Evolutionary conservation across 2,329 filamentous ascomycete species (phyloP), one percentile per base, ranked within the genome.

Genomic region (Metarhizium album): DNA sequence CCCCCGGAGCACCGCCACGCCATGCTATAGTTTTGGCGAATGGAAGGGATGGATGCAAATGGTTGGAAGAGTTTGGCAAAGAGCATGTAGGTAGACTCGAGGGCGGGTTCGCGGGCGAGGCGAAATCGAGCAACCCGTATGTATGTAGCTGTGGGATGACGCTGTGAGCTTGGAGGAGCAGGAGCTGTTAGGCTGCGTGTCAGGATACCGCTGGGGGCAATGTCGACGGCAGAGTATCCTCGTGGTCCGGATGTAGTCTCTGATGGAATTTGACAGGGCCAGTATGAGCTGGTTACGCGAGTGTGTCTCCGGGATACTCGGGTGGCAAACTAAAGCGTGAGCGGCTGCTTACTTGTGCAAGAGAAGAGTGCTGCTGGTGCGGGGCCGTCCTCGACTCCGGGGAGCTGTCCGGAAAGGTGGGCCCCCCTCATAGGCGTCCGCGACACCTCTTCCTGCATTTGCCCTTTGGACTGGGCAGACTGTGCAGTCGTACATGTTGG

Each of bases 1-100:
- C 70, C 70, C 53, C 89, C 91, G 6, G 84, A 86, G 67, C 86
- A 89, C 58, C 82, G 80, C 93, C 93, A 98, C 53, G 91, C 90
- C 93, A 98, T 97, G 53, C 53, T 67, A 59, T 43, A 43, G 40
- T 43, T 43, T 43, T 43, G 40, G 40, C 40, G 40, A 22, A 23
- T 23, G 8, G 13, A 43, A 4, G 40, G 14, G 20, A 43, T 23
- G 3, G 40, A 43, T 13, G 22, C 5, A 31, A 23, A n/a, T 14
- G 40, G 29, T 14, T 23, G 29, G 2, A 48, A 24, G 33, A 42
- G 23, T 3, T 4, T 45, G 31, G 42, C 20, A 24, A 43, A 43
- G 22, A 43, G 40, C 40, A 43, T 43, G 22, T 2, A 24, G 13
- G 40, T 2, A 24, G 13, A 22, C 20, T 13, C 40, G 40, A 24